phyloP scores from a whole-genome alignment of 2,329 filamentous ascomycete species.

The Colletotrichum sp. region DNA sequence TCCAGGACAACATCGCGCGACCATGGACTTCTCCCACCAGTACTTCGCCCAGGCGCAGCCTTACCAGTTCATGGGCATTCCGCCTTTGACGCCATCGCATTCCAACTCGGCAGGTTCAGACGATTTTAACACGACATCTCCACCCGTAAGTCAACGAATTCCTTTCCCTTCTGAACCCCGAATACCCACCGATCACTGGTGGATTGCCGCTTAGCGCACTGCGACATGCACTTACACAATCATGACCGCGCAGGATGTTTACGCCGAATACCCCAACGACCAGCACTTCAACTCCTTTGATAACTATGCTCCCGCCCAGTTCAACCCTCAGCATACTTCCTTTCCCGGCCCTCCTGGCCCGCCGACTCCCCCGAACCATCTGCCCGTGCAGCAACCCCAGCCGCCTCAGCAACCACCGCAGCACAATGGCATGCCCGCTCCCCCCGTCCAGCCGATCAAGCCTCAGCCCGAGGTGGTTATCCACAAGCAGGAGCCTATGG shows the following conservation, averaged over 20 bases:
- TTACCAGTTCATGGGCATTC: constrained; percentile 59
- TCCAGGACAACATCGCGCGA: constrained; percentile 12
- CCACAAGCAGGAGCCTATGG: constrained; percentile 41
- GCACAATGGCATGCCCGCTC: constrained; percentile 28
- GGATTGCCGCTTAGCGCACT: constrained; percentile 33
- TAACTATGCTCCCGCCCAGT: constrained; percentile 35
- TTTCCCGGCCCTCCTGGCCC: constrained; percentile 57
- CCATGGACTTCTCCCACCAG: constrained; percentile 59
- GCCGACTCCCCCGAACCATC: constrained; percentile 43
- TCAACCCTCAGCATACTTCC: constrained; percentile 25
- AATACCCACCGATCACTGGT: constrained; percentile 29
- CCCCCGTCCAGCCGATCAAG: constrained; percentile 23
- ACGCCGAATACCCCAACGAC: constrained; percentile 48
- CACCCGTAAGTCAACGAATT: constrained; percentile 50
- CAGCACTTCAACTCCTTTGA: constrained; percentile 56
- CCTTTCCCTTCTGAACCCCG: constrained; percentile 19
- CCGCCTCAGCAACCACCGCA: constrained; percentile 23
- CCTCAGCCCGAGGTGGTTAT: constrained; percentile 17
- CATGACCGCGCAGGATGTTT: constrained; percentile 50
- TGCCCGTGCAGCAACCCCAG: constrained; percentile 14
- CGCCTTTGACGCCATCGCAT: constrained; percentile 59
- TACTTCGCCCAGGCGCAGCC: constrained; percentile 54
- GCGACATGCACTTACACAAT: constrained; percentile 31
- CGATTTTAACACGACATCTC: constrained; percentile 58
- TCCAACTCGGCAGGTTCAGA: constrained; percentile 59